Evolutionary conservation across 225 moss, liverwort and hornwort species (phyloP), one percentile per base, ranked within the genome.

Genomic region (Pseudoscleropodium purum): DNA sequence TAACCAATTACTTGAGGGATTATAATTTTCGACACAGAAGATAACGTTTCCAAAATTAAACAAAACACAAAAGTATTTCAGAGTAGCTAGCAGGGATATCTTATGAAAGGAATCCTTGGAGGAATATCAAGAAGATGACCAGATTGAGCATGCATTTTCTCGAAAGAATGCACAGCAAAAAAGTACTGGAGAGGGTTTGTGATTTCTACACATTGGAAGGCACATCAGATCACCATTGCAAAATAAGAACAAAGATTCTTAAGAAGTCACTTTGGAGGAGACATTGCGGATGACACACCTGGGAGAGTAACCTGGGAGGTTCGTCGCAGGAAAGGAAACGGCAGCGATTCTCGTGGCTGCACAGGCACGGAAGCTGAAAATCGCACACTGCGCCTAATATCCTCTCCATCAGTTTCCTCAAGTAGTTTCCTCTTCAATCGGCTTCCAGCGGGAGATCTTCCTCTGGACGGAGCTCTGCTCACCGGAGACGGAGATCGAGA

Each of bases 291-390:
- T 63, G 70, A 52, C 85, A 15, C 33, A 94, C 92, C 90, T 89
- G 79, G 81, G 36, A 92, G 85, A 82, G 43, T 36, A 5, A 86
- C 29, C 72, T 88, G 87, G 73, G 93, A 95, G 5, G 85, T 91
- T 73, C 75, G 87, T 88, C 56, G 87, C 5, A 92, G 75, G 59
- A 93, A 93, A 23, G 91, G 85, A 86, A 93, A 95, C n/a, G 91
- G 92, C 73, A 92, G 80, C 57, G 72, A 81, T 43, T 93, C 94
- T 75, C 73, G 91, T 37, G 94, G 90, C 4, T 91, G 93, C 54
- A 91, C 80, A 63, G 91, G 90, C 69, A 89, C 52, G 37, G 90
- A 92, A 56, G 84, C 19, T 76, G 92, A 94, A 70, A 91, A 93
- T 61, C 91, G 87, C 61, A 93, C 91, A 59, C 81, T 92, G 23